phyloP scores from a whole-genome alignment of 148 eudicot genomes.

The Talinum fruticosum region DNA sequence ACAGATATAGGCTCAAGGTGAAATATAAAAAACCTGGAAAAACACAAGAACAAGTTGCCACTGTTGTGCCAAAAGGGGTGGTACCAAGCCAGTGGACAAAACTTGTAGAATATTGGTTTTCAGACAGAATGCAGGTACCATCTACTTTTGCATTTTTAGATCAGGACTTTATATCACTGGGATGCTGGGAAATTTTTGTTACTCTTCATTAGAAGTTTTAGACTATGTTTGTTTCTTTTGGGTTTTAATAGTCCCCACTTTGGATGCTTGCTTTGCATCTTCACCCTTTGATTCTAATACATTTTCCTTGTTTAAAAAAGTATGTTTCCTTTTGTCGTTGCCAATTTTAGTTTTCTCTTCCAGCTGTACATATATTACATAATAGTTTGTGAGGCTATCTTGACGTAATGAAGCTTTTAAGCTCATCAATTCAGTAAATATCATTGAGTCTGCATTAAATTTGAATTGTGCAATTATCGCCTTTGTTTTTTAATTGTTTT shows the following conservation, averaged over 20 bases:
- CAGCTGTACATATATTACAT: neutral
- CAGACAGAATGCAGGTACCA: slow-evolving; percentile 31
- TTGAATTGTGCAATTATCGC: neutral
- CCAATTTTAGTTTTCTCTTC: neutral
- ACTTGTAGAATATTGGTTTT: slow-evolving; percentile 39
- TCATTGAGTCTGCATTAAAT: neutral
- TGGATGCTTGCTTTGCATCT: neutral
- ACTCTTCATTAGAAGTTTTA: neutral
- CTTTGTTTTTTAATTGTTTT: neutral
- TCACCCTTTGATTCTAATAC: neutral
- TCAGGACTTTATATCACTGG: neutral
- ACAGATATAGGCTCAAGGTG: slow-evolving; percentile 27
- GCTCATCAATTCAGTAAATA: neutral
- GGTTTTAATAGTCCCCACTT: neutral
- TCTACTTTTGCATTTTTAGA: neutral
- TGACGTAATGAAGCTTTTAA: slow-evolving; percentile 4
- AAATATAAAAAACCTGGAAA: slow-evolving; percentile 28
- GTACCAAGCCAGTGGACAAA: slow-evolving; percentile 33
- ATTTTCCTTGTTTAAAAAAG: neutral
- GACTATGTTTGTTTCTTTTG: neutral
- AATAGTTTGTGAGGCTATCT: neutral
- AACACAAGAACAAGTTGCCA: slow-evolving; percentile 32
- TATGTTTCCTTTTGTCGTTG: neutral
- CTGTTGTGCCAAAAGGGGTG: slow-evolving; percentile 31
- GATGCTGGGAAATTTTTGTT: neutral